Percentiles rank a stretch among this genome's conserved stretches.
Evolutionary conservation across 1,139 yeast genomes (phyloP).

Genomic region (Taphrina flavorubra): DNA sequence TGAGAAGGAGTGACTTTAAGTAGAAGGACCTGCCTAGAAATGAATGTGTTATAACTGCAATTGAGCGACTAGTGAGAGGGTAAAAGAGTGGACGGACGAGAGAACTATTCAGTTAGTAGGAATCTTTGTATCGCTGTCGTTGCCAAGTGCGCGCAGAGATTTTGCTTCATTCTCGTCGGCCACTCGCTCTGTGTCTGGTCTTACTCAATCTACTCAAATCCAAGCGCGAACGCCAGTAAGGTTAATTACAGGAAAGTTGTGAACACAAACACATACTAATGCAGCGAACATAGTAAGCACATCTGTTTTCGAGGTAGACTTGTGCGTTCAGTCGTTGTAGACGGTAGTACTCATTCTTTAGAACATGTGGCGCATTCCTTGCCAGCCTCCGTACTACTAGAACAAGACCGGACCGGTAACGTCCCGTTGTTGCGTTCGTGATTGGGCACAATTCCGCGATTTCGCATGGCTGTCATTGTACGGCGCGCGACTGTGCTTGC

Average conservation of each 20-base stretch:
- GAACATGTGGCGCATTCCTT: slow-evolving; percentile 29
- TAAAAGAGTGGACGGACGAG: slow-evolving; percentile 32
- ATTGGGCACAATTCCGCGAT: not conserved
- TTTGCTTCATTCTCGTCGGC: too few species aligned
- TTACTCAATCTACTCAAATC: slow-evolving; percentile 32
- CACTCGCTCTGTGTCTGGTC: not conserved
- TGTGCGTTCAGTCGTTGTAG: not conserved
- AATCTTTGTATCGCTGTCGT: too few species aligned
- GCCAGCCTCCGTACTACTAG: slow-evolving; percentile 20
- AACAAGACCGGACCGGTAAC: not conserved
- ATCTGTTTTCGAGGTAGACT: not conserved
- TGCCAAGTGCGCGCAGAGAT: too few species aligned
- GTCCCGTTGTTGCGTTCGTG: not conserved
- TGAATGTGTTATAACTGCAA: not conserved
- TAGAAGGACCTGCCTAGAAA: slow-evolving; percentile 19
- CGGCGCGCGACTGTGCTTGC: too few species aligned
- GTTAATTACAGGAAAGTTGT: not conserved
- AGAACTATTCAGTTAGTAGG: slow-evolving; percentile 10
- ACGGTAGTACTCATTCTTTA: slow-evolving; percentile 6
- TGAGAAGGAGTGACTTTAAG: too few species aligned
- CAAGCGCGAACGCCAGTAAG: slow-evolving; percentile 1
- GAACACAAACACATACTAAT: not conserved
- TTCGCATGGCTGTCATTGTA: not conserved
- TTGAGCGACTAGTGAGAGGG: not conserved
- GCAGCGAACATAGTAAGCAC: not conserved